Evolutionary conservation across 192 early-diverging fungal genomes (phyloP).

Genomic region (Lobosporangium transversale): DNA sequence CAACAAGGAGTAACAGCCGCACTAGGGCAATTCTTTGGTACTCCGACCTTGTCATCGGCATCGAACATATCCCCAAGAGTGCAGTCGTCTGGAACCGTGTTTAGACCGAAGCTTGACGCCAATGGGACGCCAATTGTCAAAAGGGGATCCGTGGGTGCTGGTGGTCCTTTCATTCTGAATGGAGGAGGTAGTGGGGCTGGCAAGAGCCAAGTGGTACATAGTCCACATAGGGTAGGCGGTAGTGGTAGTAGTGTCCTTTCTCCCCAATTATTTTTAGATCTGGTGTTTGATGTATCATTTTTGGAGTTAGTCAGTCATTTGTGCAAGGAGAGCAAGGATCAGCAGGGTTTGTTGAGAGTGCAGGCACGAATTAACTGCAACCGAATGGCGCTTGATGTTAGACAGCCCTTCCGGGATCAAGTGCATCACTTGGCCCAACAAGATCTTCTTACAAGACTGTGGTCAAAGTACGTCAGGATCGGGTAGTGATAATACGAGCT

Average conservation of each 20-base stretch:
- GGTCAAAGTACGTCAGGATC: conserved; percentile 31
- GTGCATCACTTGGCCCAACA: conserved; percentile 27
- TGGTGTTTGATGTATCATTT: conserved; percentile 29
- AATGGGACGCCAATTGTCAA: neutral
- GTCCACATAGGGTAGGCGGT: no score
- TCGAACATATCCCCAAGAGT: conserved; percentile 2
- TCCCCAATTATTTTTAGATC: conserved; percentile 24
- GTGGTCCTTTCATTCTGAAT: no score
- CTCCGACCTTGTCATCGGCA: neutral
- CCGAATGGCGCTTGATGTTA: conserved; percentile 35
- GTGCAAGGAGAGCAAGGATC: conserved; percentile 27
- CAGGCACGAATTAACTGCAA: conserved; percentile 29
- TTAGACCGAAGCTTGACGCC: conserved; percentile 4
- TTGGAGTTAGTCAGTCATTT: conserved; percentile 33
- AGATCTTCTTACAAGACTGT: conserved; percentile 28
- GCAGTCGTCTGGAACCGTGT: conserved; percentile 5
- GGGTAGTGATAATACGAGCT: conserved; percentile 13
- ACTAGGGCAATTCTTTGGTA: no score
- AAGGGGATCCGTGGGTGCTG: neutral
- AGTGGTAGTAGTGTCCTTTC: neutral
- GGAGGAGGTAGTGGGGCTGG: conserved; percentile 1
- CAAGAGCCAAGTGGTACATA: neutral
- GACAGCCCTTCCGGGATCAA: conserved; percentile 35
- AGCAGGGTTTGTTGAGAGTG: neutral
- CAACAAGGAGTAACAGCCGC: neutral